Conservation (phyloP, 371 early-diverging fungal species). For the Syncephalastrum contaminatum region DNA sequence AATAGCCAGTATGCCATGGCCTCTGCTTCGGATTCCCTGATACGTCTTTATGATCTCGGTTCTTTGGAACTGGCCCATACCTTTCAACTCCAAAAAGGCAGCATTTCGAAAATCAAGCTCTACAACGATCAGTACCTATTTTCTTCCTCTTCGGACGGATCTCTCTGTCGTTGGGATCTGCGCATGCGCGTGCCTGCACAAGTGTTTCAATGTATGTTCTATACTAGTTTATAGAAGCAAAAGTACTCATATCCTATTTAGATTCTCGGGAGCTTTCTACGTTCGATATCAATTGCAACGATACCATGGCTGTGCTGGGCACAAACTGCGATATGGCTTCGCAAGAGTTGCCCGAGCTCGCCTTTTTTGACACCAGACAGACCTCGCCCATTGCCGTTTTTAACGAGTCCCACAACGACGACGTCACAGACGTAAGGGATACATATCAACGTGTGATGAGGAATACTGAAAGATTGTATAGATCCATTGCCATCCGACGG, state of each 20-base stretch:
- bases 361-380: conserved; percentile 71
- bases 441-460: too few relatives aligned
- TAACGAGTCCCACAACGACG: conserved; percentile 86
- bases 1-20: conserved; percentile 59
- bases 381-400: conserved; percentile 54
- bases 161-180: conserved; percentile 72
- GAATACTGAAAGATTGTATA: conserved; percentile 22
- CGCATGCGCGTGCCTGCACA: conserved; percentile 55
- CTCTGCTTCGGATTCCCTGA: conserved; percentile 65
- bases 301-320: conserved; percentile 70
- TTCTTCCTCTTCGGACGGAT: conserved; percentile 64
- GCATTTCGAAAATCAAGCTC: conserved; percentile 61
- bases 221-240: neutral
- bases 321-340: conserved; percentile 52
- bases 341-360: conserved; percentile 55
- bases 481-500: conserved; percentile 76
- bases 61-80: conserved; percentile 48
- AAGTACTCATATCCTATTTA: conserved; percentile 11
- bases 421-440: conserved; percentile 67
- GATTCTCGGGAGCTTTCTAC: conserved; percentile 59
- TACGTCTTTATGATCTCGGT: conserved; percentile 65
- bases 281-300: conserved; percentile 67
- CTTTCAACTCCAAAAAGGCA: conserved; percentile 50
- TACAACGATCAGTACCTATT: conserved; percentile 61
- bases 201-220: conserved; percentile 56